Base-by-base conservation (phyloP, 768 basidiomycete species). In the Mycena polygramma region DNA sequence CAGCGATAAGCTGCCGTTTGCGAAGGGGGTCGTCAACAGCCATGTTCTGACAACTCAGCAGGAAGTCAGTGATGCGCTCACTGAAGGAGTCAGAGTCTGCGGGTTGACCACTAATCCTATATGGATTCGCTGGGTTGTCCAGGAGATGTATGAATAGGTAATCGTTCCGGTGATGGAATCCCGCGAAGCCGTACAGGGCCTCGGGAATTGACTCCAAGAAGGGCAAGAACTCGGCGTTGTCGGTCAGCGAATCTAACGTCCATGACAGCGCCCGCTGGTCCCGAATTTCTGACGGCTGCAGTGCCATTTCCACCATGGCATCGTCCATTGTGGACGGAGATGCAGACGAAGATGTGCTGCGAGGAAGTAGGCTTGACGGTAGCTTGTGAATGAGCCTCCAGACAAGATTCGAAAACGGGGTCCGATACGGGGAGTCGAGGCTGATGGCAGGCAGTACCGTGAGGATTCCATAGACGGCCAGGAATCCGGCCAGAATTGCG, bases 41-140 rank as follows among this genome's bases (percentile, higher is more conserved):
- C 62, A 63, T 24, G 41, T 55, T 63, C 8, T 39, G 39, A 30
- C 52, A 63, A 19, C 26, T 53, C 11, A 43, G 36, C 2, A 55
- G 9, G 24, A 63, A 17, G 20, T 63, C 43, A 1, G 19, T 19
- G 19, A 63, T 63, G 6, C 62, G 39, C 4, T 9, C 17, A 22
- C 52, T 30, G 14, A 63, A 24, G 4, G 24, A 43, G 30, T 30
- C 3, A 30, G 30, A 30, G 30, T 30, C 30, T 2, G 30, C 30
- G 6, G 30, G 30, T 22, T 1, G n/a, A 2, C 26, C 14, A 24
- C 30, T 36, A 24, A 63, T 39, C 9, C 54, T 26, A 22, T 51
- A 51, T 4, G 54, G 41, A 41, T 15, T 15, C 4, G 41, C 11
- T 2, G 41, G 11, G 9, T 15, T 15, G 10, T 41, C 41, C 4